A percentile compares a stretch with the other conserved stretches of the same genome.
Evolutionary conservation across 306 rosid genomes (phyloP).

Genomic region (Sechiopsis laciniata): DNA sequence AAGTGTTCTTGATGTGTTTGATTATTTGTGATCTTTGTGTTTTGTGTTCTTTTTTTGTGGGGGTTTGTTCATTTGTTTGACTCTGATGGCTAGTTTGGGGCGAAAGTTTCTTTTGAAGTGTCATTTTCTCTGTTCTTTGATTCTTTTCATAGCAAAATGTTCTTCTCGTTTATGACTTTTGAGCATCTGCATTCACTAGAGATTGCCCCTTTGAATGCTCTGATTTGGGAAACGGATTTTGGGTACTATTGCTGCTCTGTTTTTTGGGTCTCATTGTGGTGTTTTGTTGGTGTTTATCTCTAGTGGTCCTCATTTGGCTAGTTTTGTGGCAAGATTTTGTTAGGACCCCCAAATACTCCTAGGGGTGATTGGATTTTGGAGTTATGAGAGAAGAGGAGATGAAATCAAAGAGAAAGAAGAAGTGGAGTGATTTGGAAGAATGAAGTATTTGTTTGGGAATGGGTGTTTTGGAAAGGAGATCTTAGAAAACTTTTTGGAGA

Average conservation of each 20-base stretch:
- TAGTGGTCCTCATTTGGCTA: background rate
- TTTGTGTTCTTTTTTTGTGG: background rate
- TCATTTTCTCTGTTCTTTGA: background rate
- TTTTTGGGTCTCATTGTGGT: background rate
- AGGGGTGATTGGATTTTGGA: too few relatives aligned
- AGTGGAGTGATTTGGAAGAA: too few relatives aligned
- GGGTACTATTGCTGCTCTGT: background rate
- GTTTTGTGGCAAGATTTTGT: too few relatives aligned
- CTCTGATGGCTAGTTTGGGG: background rate
- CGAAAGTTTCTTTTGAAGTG: background rate
- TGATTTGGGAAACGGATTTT: constrained; percentile 13
- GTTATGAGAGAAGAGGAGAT: too few relatives aligned
- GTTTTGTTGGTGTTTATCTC: background rate
- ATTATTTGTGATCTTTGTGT: background rate
- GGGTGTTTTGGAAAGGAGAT: too few relatives aligned
- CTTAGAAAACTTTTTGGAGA: too few relatives aligned
- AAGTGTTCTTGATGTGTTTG: background rate
- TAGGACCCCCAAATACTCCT: too few relatives aligned
- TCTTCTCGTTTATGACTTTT: background rate
- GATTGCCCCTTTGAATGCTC: background rate
- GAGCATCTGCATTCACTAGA: background rate
- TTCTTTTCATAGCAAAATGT: background rate
- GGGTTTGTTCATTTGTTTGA: background rate
- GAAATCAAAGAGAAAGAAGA: too few relatives aligned
- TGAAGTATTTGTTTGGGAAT: too few relatives aligned